Evolutionary conservation across 2,329 filamentous ascomycete species (phyloP), one percentile per base, ranked within the genome.

Genomic region (Teratosphaeria pseudoeucalypti): DNA sequence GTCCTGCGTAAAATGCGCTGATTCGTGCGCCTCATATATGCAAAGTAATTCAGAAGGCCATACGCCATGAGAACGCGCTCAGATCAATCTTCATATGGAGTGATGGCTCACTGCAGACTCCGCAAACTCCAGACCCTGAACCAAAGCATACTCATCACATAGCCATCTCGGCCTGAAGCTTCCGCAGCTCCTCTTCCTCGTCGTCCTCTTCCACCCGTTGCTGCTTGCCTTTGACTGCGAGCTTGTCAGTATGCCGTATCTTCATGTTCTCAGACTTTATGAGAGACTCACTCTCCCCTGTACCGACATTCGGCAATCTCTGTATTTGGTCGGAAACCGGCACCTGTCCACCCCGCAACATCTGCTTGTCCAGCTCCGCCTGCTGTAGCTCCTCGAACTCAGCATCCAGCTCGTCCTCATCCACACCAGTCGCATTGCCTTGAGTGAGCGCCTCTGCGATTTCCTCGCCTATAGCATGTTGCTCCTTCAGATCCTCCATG

Each of bases 91-190:
- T n/a, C 43, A 49, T 6, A 23, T 43, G 19, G 43, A n/a, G 16
- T 49, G 9, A n/a, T 19, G 43, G 43, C 43, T 49, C 43, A 49
- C 43, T 49, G 43, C 11, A 19, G 10, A 49, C 43, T 49, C 43
- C 43, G 10, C 16, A 26, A 49, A 49, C 43, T n/a, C 43, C 43
- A 49, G 43, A 23, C 19, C n/a, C 43, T 49, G 2, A 0, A 23
- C 43, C 19, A 23, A n/a, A n/a, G 23, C 43, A 49, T 11, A n/a
- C 43, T 23, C 43, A 49, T 72, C 75, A 95, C 87, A 96, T 96
- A 65, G 92, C 92, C 92, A 97, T 97, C 76, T 96, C 92, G 39
- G 90, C 92, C 74, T 95, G 91, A 67, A 99, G 76, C 77, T 94
- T 96, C 75, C 88, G 85, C 71, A 97, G 80, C 78, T 97, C 92